Base-by-base conservation (phyloP, 2,329 filamentous ascomycete genomes). In the Xylariaceae sp. region DNA sequence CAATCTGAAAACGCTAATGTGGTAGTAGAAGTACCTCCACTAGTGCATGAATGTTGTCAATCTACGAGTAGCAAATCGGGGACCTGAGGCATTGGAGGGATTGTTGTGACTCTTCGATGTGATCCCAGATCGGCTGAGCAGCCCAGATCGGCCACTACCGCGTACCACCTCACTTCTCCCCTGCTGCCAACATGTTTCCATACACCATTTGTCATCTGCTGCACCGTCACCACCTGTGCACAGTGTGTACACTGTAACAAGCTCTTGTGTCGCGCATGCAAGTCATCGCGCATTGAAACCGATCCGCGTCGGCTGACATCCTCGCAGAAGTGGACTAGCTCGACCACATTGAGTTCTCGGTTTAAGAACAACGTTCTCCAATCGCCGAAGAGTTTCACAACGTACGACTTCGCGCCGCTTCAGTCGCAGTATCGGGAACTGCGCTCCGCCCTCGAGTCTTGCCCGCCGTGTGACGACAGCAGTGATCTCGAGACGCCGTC, bases 321-420 rank as follows among this genome's bases (percentile, higher is more conserved):
- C 9, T 35, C 51, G 49, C 78, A 88, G 81, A 92, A 92, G 81
- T 94, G 90, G 90, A 93, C 90, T 2, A 85, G 86, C 47, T 92
- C 89, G 18, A 78, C 78, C 4, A 79, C 82, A 0, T 77, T 94
- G 18, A 82, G 82, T 61, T 76, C 78, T 51, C 83, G 86, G 23
- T 89, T 94, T 73, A 84, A 82, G 62, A 80, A 86, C 35, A 82
- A 86, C 66, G 75, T 93, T 23, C 78, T 90, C 52, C 77, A 78
- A 53, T 79, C 84, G 57, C 85, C 84, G 3, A 88, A 87, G 73
- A 89, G 87, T 73, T 91, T 93, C 69, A 88, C 87, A 6, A 81
- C 81, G 54, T 79, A 84, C 64, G 84, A 91, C 70, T 83, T 90
- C 62, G 76, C 71, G 7, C 70, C 74, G n/a, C 73, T 86, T 1